Conservation (phyloP, 208 protist genomes). For the Acanthamoeba quina region DNA sequence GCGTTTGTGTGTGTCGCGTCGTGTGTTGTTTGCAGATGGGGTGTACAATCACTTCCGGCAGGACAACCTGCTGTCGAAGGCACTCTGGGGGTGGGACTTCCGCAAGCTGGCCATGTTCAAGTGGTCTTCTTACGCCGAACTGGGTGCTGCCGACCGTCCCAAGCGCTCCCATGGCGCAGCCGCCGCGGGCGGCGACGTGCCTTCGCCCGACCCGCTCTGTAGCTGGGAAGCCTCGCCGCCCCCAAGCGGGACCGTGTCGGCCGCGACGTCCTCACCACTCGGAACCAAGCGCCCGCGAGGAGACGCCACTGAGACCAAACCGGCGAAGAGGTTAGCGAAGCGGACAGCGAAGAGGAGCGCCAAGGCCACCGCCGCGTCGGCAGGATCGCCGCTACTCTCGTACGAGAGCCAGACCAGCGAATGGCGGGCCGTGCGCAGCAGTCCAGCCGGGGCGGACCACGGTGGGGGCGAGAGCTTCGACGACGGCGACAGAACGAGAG, state of each 20-base stretch:
- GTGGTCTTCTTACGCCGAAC: not conserved
- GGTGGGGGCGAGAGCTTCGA: not conserved
- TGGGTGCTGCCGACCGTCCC: not conserved
- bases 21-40: not conserved
- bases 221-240: too few relatives aligned
- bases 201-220: not conserved
- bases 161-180: not conserved
- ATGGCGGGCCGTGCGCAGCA: not conserved
- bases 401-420: not conserved
- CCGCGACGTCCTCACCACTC: too few relatives aligned
- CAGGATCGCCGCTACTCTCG: too few relatives aligned
- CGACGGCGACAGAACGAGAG: not conserved
- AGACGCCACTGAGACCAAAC: too few relatives aligned
- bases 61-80: slow-evolving; percentile 58
- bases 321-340: too few relatives aligned
- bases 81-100: slow-evolving; percentile 12
- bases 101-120: not conserved
- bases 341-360: too few relatives aligned
- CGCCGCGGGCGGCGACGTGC: not conserved
- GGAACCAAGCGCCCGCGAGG: too few relatives aligned
- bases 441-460: not conserved
- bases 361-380: too few relatives aligned
- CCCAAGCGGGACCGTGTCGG: too few relatives aligned
- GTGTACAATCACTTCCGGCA: slow-evolving; percentile 20
- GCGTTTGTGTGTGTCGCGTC: too few relatives aligned